phyloP scores from a whole-genome alignment of 768 basidiomycete species.

The Mrakia hoshinonis region DNA sequence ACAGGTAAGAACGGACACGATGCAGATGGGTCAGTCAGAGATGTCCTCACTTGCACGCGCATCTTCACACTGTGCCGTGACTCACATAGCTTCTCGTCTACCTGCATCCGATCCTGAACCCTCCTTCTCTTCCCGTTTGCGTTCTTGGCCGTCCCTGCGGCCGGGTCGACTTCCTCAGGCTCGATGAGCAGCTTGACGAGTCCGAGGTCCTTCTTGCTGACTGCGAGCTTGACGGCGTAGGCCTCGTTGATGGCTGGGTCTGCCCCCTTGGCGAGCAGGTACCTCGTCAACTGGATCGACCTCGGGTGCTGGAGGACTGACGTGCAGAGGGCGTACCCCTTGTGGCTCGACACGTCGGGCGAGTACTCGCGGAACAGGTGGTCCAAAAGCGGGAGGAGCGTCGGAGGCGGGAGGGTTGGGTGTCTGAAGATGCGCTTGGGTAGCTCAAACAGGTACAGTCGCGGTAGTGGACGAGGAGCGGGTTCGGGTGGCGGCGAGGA shows the following conservation, averaged over 20 bases:
- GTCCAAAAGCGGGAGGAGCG: conserved; percentile 33
- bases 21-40: background rate
- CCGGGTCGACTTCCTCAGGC: conserved; percentile 30
- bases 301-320: conserved; percentile 50
- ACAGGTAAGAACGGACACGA: background rate
- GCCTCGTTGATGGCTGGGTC: conserved; percentile 56
- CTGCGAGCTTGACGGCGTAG: conserved; percentile 67
- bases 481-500: conserved; percentile 47
- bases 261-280: conserved; percentile 64
- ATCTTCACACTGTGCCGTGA: background rate
- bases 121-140: conserved; percentile 15
- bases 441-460: conserved; percentile 41
- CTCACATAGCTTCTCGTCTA: conserved; percentile 20
- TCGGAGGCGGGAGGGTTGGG: conserved; percentile 36
- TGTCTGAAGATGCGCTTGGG: conserved; percentile 61
- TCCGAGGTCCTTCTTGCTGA: conserved; percentile 56
- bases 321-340: conserved; percentile 71
- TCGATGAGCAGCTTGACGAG: conserved; percentile 73
- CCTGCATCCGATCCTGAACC: conserved; percentile 13
- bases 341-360: conserved; percentile 57
- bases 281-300: conserved; percentile 52
- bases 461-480: conserved; percentile 29
- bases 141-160: background rate
- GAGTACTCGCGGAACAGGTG: conserved; percentile 41
- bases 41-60: background rate